Evolutionary conservation across 257 asterid species (phyloP).

Genomic region (Apocynum venetum): DNA sequence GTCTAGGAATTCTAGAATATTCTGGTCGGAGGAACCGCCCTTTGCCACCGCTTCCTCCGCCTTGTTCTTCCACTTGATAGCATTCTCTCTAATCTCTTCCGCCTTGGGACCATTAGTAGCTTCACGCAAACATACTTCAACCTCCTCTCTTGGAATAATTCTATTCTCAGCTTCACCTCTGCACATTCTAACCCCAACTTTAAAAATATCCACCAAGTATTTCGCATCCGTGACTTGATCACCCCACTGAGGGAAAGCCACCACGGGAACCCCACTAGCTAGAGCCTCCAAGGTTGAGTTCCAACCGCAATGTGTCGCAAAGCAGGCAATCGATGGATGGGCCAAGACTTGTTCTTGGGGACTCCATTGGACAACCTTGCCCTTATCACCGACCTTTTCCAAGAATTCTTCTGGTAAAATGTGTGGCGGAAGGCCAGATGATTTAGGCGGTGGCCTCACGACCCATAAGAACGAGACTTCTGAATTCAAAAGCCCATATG

Average conservation of each 20-base stretch:
- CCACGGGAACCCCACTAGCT: slow-evolving; percentile 63
- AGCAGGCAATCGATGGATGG: slow-evolving; percentile 68
- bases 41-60: slow-evolving; percentile 66
- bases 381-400: slow-evolving; percentile 50
- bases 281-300: slow-evolving; percentile 79
- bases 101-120: slow-evolving; percentile 43
- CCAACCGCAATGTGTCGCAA: slow-evolving; percentile 87
- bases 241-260: slow-evolving; percentile 84
- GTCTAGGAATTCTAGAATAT: slow-evolving; percentile 44
- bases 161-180: slow-evolving; percentile 64
- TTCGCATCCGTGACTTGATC: slow-evolving; percentile 86
- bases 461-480: slow-evolving; percentile 65
- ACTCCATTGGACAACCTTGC: slow-evolving; percentile 63
- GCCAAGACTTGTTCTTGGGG: slow-evolving; percentile 71
- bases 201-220: slow-evolving; percentile 63
- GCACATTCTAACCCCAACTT: slow-evolving; percentile 57
- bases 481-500: slow-evolving; percentile 48
- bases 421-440: slow-evolving; percentile 13
- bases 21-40: slow-evolving; percentile 60
- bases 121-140: slow-evolving; percentile 48
- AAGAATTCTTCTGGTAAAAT: slow-evolving; percentile 48
- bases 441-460: slow-evolving; percentile 33
- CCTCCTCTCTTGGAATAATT: slow-evolving; percentile 46
- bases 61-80: slow-evolving; percentile 55
- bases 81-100: slow-evolving; percentile 49